Percentiles rank a stretch among this genome's conserved stretches.
Evolutionary conservation across 768 basidiomycete species (phyloP).

Genomic region (Suillus cothurnatus): DNA sequence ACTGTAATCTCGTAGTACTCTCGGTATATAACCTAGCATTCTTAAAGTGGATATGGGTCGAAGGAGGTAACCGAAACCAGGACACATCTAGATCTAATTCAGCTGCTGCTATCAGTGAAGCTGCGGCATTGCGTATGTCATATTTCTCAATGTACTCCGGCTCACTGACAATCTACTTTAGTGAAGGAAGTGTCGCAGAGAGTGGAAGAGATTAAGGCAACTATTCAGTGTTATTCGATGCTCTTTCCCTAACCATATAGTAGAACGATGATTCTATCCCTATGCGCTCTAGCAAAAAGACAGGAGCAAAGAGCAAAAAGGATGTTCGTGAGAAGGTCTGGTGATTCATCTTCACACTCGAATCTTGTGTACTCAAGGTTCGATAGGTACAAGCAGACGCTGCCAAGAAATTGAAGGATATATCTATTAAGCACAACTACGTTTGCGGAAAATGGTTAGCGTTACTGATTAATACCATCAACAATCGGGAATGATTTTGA

Average conservation of each 20-base stretch:
- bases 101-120: conserved; percentile 47
- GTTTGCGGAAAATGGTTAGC: conserved; percentile 69
- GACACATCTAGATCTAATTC: conserved; percentile 13
- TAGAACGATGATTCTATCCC: conserved; percentile 72
- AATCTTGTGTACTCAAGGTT: neutral
- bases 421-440: conserved; percentile 55
- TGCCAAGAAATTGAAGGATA: conserved; percentile 56
- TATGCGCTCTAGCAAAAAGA: conserved; percentile 67
- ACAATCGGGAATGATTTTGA: neutral
- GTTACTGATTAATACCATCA: neutral
- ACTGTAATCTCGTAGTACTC: too few relatives aligned
- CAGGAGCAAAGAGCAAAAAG: conserved; percentile 73
- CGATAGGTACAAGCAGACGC: conserved; percentile 61
- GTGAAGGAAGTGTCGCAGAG: conserved; percentile 60
- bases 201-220: conserved; percentile 63
- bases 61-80: conserved; percentile 14
- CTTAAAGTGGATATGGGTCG: conserved; percentile 70
- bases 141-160: too few relatives aligned
- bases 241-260: conserved; percentile 8
- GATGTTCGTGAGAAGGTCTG: conserved; percentile 73
- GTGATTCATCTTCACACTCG: conserved; percentile 24
- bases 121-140: conserved; percentile 43
- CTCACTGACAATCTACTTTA: conserved; percentile 24
- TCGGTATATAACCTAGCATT: neutral
- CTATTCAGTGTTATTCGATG: neutral